phyloP scores from a whole-genome alignment of 257 asterid genomes.

The Solanum piurae region DNA sequence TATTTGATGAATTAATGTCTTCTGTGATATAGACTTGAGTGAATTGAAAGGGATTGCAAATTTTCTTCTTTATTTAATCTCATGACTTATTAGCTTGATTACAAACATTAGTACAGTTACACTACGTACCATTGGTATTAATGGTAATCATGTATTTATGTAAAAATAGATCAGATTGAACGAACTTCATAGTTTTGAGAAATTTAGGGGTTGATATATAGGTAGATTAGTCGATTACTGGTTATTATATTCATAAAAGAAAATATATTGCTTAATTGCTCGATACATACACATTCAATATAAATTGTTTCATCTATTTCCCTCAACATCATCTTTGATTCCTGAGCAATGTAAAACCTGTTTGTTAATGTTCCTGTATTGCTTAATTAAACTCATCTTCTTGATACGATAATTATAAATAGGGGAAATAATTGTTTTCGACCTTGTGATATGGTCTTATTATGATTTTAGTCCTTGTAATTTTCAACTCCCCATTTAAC shows the following conservation, averaged over 20 bases:
- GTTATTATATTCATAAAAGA: background rate
- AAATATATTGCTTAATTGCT: background rate
- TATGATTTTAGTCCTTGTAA: too few relatives aligned
- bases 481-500: too few relatives aligned
- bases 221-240: too few relatives aligned
- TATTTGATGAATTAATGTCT: background rate
- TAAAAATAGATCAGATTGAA: background rate
- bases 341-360: too few relatives aligned
- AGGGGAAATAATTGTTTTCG: background rate
- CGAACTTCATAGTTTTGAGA: background rate
- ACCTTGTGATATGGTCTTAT: too few relatives aligned
- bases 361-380: too few relatives aligned
- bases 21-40: background rate
- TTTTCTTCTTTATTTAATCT: background rate
- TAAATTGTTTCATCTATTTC: background rate
- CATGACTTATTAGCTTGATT: background rate
- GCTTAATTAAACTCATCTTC: too few relatives aligned
- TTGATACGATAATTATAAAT: too few relatives aligned
- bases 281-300: background rate
- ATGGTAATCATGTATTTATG: background rate
- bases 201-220: too few relatives aligned
- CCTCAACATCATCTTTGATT: background rate
- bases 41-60: background rate
- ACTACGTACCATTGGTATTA: background rate
- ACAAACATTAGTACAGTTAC: background rate